Evolutionary conservation across 1,284 basidiomycete species (phyloP), one percentile per base, ranked within the genome.

Genomic region (Ceratobasidium papillatum): DNA sequence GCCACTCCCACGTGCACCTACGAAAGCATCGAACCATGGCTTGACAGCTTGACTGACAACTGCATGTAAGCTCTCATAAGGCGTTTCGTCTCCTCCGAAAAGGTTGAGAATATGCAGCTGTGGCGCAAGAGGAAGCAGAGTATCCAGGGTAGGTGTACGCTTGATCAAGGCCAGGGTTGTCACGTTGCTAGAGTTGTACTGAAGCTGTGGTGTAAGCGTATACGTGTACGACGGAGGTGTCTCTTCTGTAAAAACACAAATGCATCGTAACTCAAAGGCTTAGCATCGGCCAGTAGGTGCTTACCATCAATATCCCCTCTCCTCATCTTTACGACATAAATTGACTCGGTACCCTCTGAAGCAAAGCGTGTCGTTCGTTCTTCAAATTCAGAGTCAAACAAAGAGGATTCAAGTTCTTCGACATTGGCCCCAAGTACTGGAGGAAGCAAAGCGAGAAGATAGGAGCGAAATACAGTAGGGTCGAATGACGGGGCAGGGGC

Each of bases 11-110:
- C 90, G 85, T 19, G 90, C 84, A 1, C 92, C 92, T 36, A 98
- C 95, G 79, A 98, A 99, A 14, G 96, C 96, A 82, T 99, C 96
- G 80, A 99, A 99, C 92, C 95, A 99, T 0, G 97, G 96, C 77
- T 98, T 96, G 62, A 99, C 95, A 80, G 95, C 97, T 77, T 90
- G 92, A 80, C 97, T 98, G 12, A 99, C 95, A 32, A 99, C 89
- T n/a, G 94, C 94, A 82, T 99, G 96, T 22, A 99, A 84, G 80
- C 94, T 94, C 82, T 99, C 97, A 80, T 99, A 99, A 0, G 97
- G 96, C 0, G 94, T 91, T 76, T 94, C 92, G 56, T 95, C 92
- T 3, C 94, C 94, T 27, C 94, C 94, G 78, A 95, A 98, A 34
- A 98, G 87, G 78, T 96, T 98, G 65, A 99, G 86, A 76, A 99